Evolutionary conservation across 2,329 filamentous ascomycete genomes (phyloP).

Genomic region (Chalara sp.): DNA sequence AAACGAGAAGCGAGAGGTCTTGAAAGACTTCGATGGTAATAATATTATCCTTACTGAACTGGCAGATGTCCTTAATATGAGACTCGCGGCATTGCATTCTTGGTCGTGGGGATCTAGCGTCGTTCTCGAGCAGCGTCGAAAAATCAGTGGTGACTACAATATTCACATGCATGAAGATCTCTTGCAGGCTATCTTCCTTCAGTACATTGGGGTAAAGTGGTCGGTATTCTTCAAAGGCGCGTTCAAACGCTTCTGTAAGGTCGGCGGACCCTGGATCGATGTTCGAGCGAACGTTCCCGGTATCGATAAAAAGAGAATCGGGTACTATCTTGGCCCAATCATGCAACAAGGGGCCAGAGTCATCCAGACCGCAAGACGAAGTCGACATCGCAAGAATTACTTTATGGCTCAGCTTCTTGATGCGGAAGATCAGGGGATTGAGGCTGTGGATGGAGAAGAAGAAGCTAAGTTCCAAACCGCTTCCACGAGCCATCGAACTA

Average conservation of each 20-base stretch:
- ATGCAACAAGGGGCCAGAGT: no score
- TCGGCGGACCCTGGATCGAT: slow-evolving; percentile 19
- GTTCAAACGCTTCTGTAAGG: slow-evolving; percentile 26
- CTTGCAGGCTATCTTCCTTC: slow-evolving; percentile 46
- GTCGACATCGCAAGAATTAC: slow-evolving; percentile 16
- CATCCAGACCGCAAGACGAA: no score
- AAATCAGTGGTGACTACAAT: slow-evolving; percentile 52
- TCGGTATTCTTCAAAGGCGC: slow-evolving; percentile 37
- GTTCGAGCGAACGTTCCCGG: slow-evolving; percentile 2
- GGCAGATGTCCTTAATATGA: slow-evolving; percentile 45
- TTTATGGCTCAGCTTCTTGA: slow-evolving; percentile 9
- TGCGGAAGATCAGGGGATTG: no score
- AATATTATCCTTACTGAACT: slow-evolving; percentile 44
- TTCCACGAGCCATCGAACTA: no score
- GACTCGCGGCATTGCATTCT: slow-evolving; percentile 40
- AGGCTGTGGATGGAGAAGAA: no score
- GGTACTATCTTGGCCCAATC: slow-evolving; percentile 7
- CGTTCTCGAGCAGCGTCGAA: slow-evolving; percentile 44
- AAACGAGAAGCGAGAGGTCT: slow-evolving; percentile 41
- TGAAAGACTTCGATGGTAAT: slow-evolving; percentile 44
- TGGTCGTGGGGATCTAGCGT: slow-evolving; percentile 42
- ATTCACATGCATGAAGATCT: slow-evolving; percentile 55
- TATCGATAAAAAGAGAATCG: neutral
- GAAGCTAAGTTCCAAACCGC: no score
- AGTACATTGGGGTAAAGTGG: slow-evolving; percentile 47